Base-by-base conservation (phyloP, 768 basidiomycete species). In the Trametes elegans region DNA sequence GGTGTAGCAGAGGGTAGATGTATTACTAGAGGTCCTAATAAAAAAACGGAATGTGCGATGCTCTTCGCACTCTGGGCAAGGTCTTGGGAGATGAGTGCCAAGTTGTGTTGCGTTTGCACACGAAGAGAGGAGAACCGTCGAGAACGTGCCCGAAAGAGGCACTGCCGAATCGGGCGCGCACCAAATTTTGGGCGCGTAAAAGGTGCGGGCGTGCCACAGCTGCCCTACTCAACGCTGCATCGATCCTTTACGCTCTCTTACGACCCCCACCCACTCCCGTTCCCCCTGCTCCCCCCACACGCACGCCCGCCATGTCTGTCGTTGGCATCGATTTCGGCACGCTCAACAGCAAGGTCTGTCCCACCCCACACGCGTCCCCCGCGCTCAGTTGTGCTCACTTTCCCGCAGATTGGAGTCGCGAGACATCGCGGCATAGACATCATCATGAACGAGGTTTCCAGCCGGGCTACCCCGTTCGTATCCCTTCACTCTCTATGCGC, bases 361-460 rank as follows among this genome's bases (percentile, higher is more conserved):
- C 18, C 10, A 3, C n/a, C 29, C 19, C 19, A 9, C 59, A 31
- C 48, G 36, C 44, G 19, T 23, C 32, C 27, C 45, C 45, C 45
- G 19, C 21, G 29, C 29, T 53, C 40, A 42, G 54, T 58, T 21
- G 47, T 27, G 34, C 49, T 28, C 36, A 31, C 19, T 51, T 58
- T 58, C 31, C 42, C 69, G 8, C 61, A 91, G 92, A 94, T 98
- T 70, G 94, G 94, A 76, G 94, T 96, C 61, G 94, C 94, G 18
- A 82, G 94, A 74, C 88, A 91, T 74, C 82, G 92, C 68, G 96
- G 96, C 63, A 96, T 99, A 77, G 96, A 99, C 80, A 94, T 99
- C 73, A 96, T 99, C 77, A 79, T 85, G 57, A 99, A 99, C 72
- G 96, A 99, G 71, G 93, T 95, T 57, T 98, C 95, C 14, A 98